Evolutionary conservation across 352 stramenopile species (phyloP), one percentile per base, ranked within the genome.

Genomic region (Phytophthora fragariaefolia): DNA sequence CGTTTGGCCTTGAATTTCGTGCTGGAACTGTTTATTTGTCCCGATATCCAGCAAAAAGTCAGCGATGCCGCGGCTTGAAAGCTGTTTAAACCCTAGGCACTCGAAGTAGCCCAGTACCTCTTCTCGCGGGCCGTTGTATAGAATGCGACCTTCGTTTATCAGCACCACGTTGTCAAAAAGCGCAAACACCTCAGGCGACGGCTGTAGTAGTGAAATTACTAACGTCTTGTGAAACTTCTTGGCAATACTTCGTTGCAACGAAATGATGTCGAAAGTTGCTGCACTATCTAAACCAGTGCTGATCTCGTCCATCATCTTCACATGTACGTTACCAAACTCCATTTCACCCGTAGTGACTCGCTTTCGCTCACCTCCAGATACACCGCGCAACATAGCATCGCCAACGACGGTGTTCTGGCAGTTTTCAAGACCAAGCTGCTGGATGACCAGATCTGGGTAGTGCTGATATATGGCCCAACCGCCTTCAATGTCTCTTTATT

Each of bases 271-370:
- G 9, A 71, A 66, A 6, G 56, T 51, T 15, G 63, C 63, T 2
- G 56, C 63, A 28, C 63, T 71, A 20, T 66, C 63, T 8, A 71
- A 15, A 3, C 56, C 63, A 18, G 56, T 71, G 34, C 55, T 71
- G 48, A 66, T 71, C 47, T 71, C 55, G 30, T 71, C 63, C 63
- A 71, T 66, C 48, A 71, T 51, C 24, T 66, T 66, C 27, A 71
- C 63, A 23, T 58, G 51, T 30, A 53, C 46, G 24, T 66, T 72
- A 24, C 77, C 75, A 49, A 93, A 84, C 30, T 93, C 71, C 79
- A 98, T 98, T 75, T 92, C 81, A 13, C 82, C 84, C 0, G 73
- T 82, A 17, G 82, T 92, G 30, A 92, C 82, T 20, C 85, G 81
- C 70, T 90, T 88, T 10, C 79, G 72, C 46, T 93, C 80, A 7